Evolutionary conservation across 805 yeast species (phyloP).

Genomic region (Saccharomyces kudriavzevii): DNA sequence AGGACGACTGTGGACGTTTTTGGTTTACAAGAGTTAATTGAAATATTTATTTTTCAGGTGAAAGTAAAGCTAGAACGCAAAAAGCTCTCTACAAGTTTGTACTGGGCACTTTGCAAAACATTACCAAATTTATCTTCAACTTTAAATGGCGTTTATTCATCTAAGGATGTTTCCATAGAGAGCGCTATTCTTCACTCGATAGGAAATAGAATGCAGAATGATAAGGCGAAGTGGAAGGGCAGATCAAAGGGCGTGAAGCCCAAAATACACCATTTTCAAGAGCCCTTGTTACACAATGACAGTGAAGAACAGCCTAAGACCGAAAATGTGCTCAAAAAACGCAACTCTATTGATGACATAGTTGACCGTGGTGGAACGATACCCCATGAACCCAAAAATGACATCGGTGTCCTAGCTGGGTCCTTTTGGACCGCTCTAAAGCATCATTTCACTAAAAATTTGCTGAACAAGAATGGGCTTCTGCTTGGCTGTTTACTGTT

Average conservation of each 20-base stretch:
- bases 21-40: background rate
- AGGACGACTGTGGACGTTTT: background rate
- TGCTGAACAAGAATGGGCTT: background rate
- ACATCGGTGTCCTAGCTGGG: background rate
- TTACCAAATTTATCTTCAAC: background rate
- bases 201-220: background rate
- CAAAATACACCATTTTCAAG: background rate
- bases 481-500: background rate
- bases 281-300: background rate
- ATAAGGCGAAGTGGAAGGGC: background rate
- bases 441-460: background rate
- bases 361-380: background rate
- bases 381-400: background rate
- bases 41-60: background rate
- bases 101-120: background rate
- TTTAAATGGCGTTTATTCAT: background rate
- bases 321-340: background rate
- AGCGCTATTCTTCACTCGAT: background rate
- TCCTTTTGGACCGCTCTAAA: background rate
- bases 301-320: background rate
- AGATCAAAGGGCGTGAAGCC: background rate
- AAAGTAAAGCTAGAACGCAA: background rate
- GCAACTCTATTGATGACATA: background rate
- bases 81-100: background rate
- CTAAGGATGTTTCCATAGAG: background rate